Evolutionary conservation across 345 rosid genomes (phyloP).

Genomic region (sweet orange (Citrus sinensis)): DNA sequence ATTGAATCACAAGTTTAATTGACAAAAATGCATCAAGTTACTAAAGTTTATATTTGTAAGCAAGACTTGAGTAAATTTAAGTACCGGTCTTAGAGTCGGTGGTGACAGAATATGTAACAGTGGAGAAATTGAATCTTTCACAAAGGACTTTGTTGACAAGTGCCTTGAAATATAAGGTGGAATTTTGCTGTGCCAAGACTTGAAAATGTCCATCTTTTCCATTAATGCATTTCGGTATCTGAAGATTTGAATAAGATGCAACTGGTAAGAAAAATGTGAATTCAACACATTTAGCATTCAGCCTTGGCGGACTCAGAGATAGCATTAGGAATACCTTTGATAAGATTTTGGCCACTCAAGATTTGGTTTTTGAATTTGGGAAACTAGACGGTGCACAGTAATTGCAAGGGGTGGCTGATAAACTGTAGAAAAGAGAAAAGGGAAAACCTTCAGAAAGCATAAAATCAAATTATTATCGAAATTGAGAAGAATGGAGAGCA

Average conservation of each 20-base stretch:
- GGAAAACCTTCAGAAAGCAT: not conserved
- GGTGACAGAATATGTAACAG: slow-evolving; percentile 83
- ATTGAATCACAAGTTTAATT: not conserved
- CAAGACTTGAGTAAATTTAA: slow-evolving; percentile 5
- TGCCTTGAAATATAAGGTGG: slow-evolving; percentile 81
- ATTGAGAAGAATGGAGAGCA: not conserved
- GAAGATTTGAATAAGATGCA: slow-evolving; percentile 26
- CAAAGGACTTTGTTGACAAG: slow-evolving; percentile 61
- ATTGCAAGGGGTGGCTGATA: slow-evolving; percentile 70
- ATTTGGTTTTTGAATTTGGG: slow-evolving; percentile 78
- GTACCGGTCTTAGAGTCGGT: slow-evolving; percentile 78
- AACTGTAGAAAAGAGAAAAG: slow-evolving; percentile 39
- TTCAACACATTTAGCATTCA: slow-evolving; percentile 2
- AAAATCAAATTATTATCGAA: not conserved
- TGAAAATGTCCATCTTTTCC: slow-evolving; percentile 63
- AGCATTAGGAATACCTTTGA: slow-evolving; percentile 51
- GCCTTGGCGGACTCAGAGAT: slow-evolving; percentile 8
- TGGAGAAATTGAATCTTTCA: slow-evolving; percentile 73
- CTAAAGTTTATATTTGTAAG: not conserved
- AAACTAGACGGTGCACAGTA: slow-evolving; percentile 56
- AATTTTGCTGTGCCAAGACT: slow-evolving; percentile 74
- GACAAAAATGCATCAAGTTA: not conserved
- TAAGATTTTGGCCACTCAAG: slow-evolving; percentile 94
- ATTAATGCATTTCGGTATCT: slow-evolving; percentile 63
- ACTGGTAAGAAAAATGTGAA: slow-evolving; percentile 16